Conservation (phyloP, 768 basidiomycete genomes). For the Leccinellum luteum region DNA sequence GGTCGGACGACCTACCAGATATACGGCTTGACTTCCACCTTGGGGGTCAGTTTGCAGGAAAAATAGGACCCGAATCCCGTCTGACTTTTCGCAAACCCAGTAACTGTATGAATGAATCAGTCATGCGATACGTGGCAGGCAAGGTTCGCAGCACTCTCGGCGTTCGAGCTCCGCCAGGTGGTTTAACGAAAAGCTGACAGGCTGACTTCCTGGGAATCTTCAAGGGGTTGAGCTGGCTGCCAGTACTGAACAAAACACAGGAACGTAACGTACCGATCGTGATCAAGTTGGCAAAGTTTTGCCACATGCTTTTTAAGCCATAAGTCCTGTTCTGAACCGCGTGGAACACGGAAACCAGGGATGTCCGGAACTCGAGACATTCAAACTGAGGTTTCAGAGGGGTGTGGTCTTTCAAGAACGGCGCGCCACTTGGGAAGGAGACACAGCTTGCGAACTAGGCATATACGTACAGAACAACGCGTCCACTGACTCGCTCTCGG, state of each 20-base stretch:
- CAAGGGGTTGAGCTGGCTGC: constrained; percentile 6
- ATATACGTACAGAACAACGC: constrained; percentile 1
- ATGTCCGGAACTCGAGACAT: constrained; percentile 69
- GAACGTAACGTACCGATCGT: constrained; percentile 54
- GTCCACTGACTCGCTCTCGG: not conserved
- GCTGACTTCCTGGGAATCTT: constrained; percentile 95
- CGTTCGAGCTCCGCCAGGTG: constrained; percentile 76
- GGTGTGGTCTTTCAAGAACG: not conserved
- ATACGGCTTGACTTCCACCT: constrained; percentile 57
- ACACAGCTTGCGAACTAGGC: not conserved
- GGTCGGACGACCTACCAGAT: constrained; percentile 57
- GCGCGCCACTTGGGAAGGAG: not conserved
- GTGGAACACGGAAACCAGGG: constrained; percentile 58
- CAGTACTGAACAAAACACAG: constrained; percentile 1
- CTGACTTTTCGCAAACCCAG: constrained; percentile 99
- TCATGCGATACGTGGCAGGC: not conserved
- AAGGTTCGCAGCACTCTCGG: constrained; percentile 59
- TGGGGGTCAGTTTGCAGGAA: constrained; percentile 62
- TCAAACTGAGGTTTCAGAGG: not conserved
- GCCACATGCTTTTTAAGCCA: constrained; percentile 69
- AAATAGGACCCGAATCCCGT: constrained; percentile 88
- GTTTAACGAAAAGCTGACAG: constrained; percentile 77
- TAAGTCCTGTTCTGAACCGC: constrained; percentile 55
- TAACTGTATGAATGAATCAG: constrained; percentile 53
- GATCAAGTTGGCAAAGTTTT: constrained; percentile 59